Conservation (phyloP, 306 rosid genomes). For the Cicer cuneatum region DNA sequence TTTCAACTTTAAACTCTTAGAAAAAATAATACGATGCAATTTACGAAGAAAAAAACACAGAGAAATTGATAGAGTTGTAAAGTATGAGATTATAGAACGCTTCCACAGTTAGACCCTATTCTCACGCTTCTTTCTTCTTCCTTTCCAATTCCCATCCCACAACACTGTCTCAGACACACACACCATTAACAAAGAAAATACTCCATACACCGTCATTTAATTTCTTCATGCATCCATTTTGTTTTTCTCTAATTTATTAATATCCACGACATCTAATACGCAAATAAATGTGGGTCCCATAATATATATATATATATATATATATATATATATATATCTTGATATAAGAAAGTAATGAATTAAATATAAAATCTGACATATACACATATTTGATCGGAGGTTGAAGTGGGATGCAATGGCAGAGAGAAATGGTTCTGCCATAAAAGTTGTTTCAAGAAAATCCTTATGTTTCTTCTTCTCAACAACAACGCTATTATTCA, state of each 20-base stretch:
- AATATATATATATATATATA: no score
- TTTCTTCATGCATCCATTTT: neutral
- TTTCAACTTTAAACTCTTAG: no score
- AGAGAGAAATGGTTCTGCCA: conserved; percentile 52
- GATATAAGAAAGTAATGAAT: neutral
- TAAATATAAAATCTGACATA: no score
- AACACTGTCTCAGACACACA: neutral
- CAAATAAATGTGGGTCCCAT: neutral
- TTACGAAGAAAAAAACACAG: no score
- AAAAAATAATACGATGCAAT: no score
- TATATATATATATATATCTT: neutral
- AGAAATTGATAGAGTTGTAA: no score
- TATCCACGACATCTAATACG: neutral
- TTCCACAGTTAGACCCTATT: conserved; percentile 53
- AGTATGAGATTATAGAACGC: conserved; percentile 29
- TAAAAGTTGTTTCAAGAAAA: conserved; percentile 56
- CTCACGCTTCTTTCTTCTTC: conserved; percentile 38
- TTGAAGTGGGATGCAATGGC: conserved; percentile 53
- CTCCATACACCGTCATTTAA: neutral
- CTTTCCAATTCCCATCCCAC: neutral
- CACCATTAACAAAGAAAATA: neutral
- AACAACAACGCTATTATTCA: conserved; percentile 54
- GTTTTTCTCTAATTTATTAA: neutral
- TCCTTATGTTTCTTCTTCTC: conserved; percentile 59
- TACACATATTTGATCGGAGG: no score